Conservation (phyloP, 1,284 basidiomycete species). For the Porphyrellus sp. region DNA sequence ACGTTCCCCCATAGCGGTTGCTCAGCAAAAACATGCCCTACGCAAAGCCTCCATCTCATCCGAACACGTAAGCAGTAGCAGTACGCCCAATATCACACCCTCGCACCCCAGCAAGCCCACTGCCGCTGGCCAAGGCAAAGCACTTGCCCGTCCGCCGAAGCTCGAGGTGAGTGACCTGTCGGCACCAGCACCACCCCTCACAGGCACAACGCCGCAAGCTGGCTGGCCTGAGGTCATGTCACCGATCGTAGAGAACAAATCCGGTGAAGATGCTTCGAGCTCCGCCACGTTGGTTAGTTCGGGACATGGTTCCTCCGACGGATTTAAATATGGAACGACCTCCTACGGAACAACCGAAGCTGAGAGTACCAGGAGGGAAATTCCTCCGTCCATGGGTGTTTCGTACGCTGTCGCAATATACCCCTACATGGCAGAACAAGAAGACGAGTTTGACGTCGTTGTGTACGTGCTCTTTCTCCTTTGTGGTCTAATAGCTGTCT, state of each 20-base stretch:
- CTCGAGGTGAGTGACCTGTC: conserved; percentile 60
- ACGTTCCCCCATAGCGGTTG: conserved; percentile 92
- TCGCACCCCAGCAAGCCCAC: conserved; percentile 25
- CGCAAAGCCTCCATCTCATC: conserved; percentile 59
- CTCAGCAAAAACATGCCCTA: conserved; percentile 89
- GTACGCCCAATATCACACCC: conserved; percentile 21
- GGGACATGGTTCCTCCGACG: conserved; percentile 19
- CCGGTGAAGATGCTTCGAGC: conserved; percentile 35
- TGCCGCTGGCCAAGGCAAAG: conserved; percentile 31
- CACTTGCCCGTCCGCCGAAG: conserved; percentile 52
- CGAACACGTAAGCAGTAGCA: conserved; percentile 22
- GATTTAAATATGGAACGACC: conserved; percentile 18
- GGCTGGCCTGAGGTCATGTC: conserved; percentile 76
- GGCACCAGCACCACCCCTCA: conserved; percentile 42
- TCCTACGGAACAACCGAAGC: conserved; percentile 22
- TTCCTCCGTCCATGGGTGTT: conserved; percentile 56
- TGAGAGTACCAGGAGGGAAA: conserved; percentile 43
- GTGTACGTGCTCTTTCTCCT: conserved; percentile 60
- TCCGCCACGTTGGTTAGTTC: conserved; percentile 22
- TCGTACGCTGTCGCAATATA: conserved; percentile 91
- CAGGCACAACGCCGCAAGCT: conserved; percentile 56
- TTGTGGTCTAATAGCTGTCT: conserved; percentile 7
- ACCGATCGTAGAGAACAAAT: conserved; percentile 51
- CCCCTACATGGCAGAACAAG: conserved; percentile 94
- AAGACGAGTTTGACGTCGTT: conserved; percentile 96